Percentiles rank a stretch among this genome's conserved stretches.
Evolutionary conservation across 2,329 filamentous ascomycete species (phyloP).

Genomic region (Lecanoromycetidae sp.): DNA sequence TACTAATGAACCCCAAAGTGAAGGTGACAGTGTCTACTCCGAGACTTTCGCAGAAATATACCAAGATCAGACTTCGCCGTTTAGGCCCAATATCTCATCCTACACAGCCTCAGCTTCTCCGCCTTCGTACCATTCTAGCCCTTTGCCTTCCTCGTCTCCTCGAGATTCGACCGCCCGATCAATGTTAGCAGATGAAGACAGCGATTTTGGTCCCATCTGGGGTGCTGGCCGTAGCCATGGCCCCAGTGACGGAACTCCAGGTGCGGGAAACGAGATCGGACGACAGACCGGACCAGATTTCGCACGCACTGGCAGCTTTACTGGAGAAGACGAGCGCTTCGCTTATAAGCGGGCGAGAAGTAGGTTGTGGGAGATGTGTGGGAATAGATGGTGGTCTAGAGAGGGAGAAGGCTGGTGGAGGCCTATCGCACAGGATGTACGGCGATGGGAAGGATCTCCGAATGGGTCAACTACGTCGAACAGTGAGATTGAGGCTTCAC

Average conservation of each 20-base stretch:
- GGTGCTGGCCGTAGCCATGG: constrained; percentile 21
- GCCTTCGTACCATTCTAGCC: constrained; percentile 22
- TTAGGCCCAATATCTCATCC: constrained; percentile 63
- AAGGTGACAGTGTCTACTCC: constrained; percentile 46
- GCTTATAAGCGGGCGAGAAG: constrained; percentile 67
- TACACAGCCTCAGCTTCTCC: constrained; percentile 35
- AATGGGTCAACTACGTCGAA: constrained; percentile 17
- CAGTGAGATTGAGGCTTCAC: constrained; percentile 20
- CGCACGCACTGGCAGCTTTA: constrained; percentile 54
- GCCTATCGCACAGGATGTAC: constrained; percentile 49
- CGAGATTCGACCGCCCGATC: constrained; percentile 16
- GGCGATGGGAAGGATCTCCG: constrained; percentile 50
- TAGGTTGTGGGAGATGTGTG: constrained; percentile 73
- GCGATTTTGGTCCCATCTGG: constrained; percentile 25
- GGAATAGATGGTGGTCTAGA: constrained; percentile 57
- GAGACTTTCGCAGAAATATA: constrained; percentile 63
- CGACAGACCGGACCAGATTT: constrained; percentile 44
- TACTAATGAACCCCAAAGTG: constrained; percentile 19
- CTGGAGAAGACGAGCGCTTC: constrained; percentile 70
- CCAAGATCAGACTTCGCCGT: constrained; percentile 64
- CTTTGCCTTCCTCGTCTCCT: constrained; percentile 27
- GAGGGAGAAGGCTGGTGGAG: constrained; percentile 53
- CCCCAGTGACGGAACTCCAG: constrained; percentile 22
- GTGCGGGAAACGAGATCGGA: constrained; percentile 17
- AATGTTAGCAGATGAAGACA: constrained; percentile 25